Evolutionary conservation across 2,329 filamentous ascomycete species (phyloP).

Genomic region (Scolecobasidium constrictum): DNA sequence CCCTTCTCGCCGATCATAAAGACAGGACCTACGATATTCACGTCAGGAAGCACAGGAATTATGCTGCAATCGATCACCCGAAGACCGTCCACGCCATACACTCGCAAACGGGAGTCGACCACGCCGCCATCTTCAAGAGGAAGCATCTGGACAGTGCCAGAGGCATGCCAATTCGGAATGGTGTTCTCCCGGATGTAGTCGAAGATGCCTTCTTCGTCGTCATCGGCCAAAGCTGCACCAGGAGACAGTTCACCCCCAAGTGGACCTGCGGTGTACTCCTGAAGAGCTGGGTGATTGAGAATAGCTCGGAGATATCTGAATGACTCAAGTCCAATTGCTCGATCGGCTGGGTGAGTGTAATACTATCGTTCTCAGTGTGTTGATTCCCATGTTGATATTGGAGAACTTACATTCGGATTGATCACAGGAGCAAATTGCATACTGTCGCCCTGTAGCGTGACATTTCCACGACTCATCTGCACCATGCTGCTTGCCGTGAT

Average conservation of each 20-base stretch:
- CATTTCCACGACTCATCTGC: too few species aligned
- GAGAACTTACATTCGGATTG: too few species aligned
- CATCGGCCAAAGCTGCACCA: background rate
- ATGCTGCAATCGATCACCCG: slow-evolving; percentile 15
- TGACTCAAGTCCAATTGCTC: slow-evolving; percentile 8
- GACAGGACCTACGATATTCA: slow-evolving; percentile 12
- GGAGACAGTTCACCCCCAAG: background rate
- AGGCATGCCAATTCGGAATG: slow-evolving; percentile 15
- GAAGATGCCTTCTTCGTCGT: background rate
- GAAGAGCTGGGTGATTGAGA: too few species aligned
- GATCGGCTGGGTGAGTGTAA: slow-evolving; percentile 14
- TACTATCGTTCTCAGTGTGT: too few species aligned
- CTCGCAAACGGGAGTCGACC: slow-evolving; percentile 16
- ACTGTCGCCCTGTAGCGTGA: too few species aligned
- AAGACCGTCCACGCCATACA: slow-evolving; percentile 17
- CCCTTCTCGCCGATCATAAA: slow-evolving; percentile 19
- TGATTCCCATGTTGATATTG: too few species aligned
- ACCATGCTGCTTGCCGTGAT: too few species aligned
- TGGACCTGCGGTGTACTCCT: too few species aligned
- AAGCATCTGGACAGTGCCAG: slow-evolving; percentile 20
- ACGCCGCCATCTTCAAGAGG: slow-evolving; percentile 18
- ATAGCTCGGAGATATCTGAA: slow-evolving; percentile 7
- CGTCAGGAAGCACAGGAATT: slow-evolving; percentile 12
- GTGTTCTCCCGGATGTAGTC: background rate
- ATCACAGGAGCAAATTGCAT: too few species aligned